Base-by-base conservation (phyloP, 148 eudicot genomes). In the Fagopyrum homotropicum region DNA sequence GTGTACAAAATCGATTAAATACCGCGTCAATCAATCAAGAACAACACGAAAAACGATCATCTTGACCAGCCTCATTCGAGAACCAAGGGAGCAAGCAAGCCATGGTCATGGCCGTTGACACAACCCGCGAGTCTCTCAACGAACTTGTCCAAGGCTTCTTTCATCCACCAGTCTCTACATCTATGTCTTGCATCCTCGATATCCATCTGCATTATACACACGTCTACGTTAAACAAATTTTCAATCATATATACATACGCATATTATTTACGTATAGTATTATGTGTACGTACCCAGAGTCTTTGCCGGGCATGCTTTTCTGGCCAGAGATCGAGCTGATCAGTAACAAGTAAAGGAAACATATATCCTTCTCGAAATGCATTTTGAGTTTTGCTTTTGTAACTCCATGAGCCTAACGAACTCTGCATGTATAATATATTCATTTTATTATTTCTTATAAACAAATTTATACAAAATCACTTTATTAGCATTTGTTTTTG, bases 301-400 rank as follows among this genome's bases (percentile, higher is more conserved):
- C 93, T 77, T 79, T 82, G 82, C 7, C 93, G 84, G 9, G 75
- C 17, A 73, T 76, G 77, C 69, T 83, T 79, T 75, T 88, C 91
- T 16, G 91, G 89, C 91, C 91, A 88, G 35, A 45, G 71, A 29
- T 88, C 86, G 54, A 83, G 52, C 63, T 78, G 79, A 44, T 85
- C 77, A 0, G 79, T 78, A 48, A 88, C 91, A 40, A 59, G 77
- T 72, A 88, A 45, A 14, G 89, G 79, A 35, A 88, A 84, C 87
- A 88, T 85, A 68, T 78, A 72, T 1, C 86, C 88, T 51, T 85
- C 83, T 29, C 82, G 89, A 56, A 61, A 79, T 72, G 73, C 76
- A 10, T 77, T 85, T 74, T 84, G 91, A 59, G 89, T 88, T 77
- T 82, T 88, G 83, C 91, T 88, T 79, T 84, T 84, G 75, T 82